Conservation (phyloP, 768 basidiomycete genomes). For the Candolleomyces eurysporus region DNA sequence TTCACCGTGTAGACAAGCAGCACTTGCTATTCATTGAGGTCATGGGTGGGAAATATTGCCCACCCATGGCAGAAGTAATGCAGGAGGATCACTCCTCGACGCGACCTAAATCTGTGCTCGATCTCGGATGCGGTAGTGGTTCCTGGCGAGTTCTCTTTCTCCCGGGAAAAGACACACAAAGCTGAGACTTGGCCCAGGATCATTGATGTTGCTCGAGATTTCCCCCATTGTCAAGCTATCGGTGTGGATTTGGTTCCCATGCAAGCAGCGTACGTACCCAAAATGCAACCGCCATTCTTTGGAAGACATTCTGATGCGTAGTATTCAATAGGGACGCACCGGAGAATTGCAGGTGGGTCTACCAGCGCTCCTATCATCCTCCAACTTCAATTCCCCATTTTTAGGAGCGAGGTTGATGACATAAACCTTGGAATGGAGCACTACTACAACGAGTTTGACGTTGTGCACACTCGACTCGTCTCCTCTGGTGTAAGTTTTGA, state of each 20-base stretch:
- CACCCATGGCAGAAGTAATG: conserved; percentile 57
- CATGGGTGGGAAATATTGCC: conserved; percentile 64
- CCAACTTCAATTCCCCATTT: not conserved
- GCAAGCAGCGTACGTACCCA: too few relatives aligned
- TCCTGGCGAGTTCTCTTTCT: conserved; percentile 48
- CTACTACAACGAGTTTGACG: conserved; percentile 75
- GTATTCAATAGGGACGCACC: not conserved
- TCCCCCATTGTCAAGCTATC: conserved; percentile 64
- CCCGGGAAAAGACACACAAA: not conserved
- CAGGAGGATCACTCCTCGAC: conserved; percentile 15
- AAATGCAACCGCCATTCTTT: too few relatives aligned
- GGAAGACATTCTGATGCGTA: too few relatives aligned
- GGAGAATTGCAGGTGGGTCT: not conserved
- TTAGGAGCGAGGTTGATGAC: conserved; percentile 80
- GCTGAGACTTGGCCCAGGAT: conserved; percentile 48
- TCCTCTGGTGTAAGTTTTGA: conserved; percentile 63
- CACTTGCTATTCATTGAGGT: conserved; percentile 61
- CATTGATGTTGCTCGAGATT: conserved; percentile 69
- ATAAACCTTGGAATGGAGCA: conserved; percentile 83
- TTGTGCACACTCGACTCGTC: conserved; percentile 70
- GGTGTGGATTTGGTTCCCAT: conserved; percentile 74
- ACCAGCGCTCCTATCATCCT: too few relatives aligned
- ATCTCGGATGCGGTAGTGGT: conserved; percentile 80
- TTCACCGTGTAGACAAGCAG: conserved; percentile 53
- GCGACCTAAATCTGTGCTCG: conserved; percentile 62